Evolutionary conservation across 2,329 filamentous ascomycete species (phyloP), one percentile per base, ranked within the genome.

Genomic region (Neoarthrinium moseri): DNA sequence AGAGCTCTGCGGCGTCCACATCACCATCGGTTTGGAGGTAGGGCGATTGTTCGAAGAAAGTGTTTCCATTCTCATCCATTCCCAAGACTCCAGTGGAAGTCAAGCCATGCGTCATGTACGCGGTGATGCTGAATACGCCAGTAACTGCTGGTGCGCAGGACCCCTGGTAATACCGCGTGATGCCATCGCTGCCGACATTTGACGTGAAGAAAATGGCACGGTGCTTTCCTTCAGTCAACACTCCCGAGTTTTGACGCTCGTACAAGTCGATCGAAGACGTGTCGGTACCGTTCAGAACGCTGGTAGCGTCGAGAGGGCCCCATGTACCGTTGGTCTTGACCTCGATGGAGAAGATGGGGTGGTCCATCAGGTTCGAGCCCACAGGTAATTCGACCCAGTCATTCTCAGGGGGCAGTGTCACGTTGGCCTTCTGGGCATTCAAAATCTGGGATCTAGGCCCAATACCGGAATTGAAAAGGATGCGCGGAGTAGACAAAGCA

Each of bases 361-460:
- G 55, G 47, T 57, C 53, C 51, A 48, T 43, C 38, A 57, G 42
- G 47, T 45, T 47, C 44, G 47, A 5, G 39, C 55, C 55, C 24
- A 56, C 55, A 30, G 58, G 58, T 2, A 60, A 52, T 22, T 58
- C 52, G 41, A 60, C 54, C 57, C 57, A 59, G 23, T 58, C 49
- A 11, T 50, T 46, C 46, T 51, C 43, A 8, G 52, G 46, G 8
- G 57, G 56, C 2, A 61, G 51, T 11, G 44, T 23, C 15, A 55
- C 22, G 24, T 43, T 47, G 22, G 22, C 30, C n/a, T 10, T 23
- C 11, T 15, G n/a, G 11, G 35, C 45, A 29, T 20, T 47, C 21
- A 40, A 17, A 17, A 43, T 23, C 32, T 47, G 45, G 7, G 38
- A n/a, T 3, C 13, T 20, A n/a, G 45, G 45, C 12, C 45, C 45